Evolutionary conservation across 371 early-diverging fungal species (phyloP).

Genomic region (Rozella allomycis): DNA sequence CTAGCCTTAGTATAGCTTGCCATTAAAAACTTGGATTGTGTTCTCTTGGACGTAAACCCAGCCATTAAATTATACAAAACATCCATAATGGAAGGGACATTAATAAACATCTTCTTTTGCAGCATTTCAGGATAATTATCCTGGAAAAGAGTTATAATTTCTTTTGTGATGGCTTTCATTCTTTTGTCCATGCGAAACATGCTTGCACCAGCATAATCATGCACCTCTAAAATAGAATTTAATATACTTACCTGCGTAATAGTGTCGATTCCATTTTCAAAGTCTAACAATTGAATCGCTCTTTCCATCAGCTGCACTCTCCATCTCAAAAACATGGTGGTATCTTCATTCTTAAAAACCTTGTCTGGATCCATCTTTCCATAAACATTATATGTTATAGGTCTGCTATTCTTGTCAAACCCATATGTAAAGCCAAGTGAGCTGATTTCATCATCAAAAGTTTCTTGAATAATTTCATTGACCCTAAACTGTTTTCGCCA

Average conservation of each 20-base stretch:
- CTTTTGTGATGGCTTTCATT: slow-evolving; percentile 5
- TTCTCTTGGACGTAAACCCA: slow-evolving; percentile 3
- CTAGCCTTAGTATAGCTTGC: neutral
- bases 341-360: slow-evolving; percentile 1
- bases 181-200: slow-evolving; percentile 2
- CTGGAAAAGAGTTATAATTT: slow-evolving; percentile 5
- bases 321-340: slow-evolving; percentile 9
- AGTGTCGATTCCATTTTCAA: slow-evolving; percentile 3
- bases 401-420: slow-evolving; percentile 3
- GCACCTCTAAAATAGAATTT: neutral
- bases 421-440: slow-evolving; percentile 4
- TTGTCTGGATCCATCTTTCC: slow-evolving; percentile 1
- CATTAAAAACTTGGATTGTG: slow-evolving; percentile 6
- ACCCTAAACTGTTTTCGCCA: slow-evolving; percentile 7
- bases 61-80: slow-evolving; percentile 4
- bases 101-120: slow-evolving; percentile 6
- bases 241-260: slow-evolving; percentile 4
- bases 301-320: slow-evolving; percentile 9
- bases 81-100: slow-evolving; percentile 5
- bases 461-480: slow-evolving; percentile 1
- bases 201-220: slow-evolving; percentile 7
- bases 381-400: slow-evolving; percentile 10
- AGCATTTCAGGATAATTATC: slow-evolving; percentile 11
- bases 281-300: slow-evolving; percentile 6
- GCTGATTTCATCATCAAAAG: slow-evolving; percentile 1